A percentile compares a stretch with the other conserved stretches of the same genome.
Evolutionary conservation across 768 basidiomycete species (phyloP).

Genomic region (Lentinus brumalis): DNA sequence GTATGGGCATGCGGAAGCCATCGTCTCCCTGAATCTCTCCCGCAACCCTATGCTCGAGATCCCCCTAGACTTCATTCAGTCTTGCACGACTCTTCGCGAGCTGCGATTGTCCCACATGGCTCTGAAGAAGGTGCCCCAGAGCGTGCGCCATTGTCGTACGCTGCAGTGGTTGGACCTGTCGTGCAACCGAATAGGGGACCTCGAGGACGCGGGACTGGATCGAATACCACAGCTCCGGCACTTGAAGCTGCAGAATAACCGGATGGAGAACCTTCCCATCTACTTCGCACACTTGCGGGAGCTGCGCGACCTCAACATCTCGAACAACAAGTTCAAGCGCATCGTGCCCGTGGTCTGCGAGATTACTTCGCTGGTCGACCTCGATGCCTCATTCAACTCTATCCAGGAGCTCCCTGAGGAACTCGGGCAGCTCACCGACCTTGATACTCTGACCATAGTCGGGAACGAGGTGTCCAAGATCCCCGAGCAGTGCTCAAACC

Average conservation of each 20-base stretch:
- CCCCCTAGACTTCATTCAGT: constrained; percentile 94
- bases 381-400: constrained; percentile 95
- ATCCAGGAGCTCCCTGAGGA: constrained; percentile 80
- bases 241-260: constrained; percentile 87
- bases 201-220: constrained; percentile 85
- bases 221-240: constrained; percentile 67
- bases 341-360: constrained; percentile 78
- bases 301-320: constrained; percentile 84
- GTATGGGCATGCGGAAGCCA: constrained; percentile 81
- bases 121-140: constrained; percentile 89
- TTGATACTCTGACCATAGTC: constrained; percentile 79
- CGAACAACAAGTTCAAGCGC: constrained; percentile 87
- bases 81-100: constrained; percentile 80
- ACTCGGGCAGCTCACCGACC: constrained; percentile 65
- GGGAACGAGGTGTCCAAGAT: constrained; percentile 81
- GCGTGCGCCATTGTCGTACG: constrained; percentile 71
- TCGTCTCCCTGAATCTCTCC: constrained; percentile 84
- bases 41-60: constrained; percentile 96
- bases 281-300: constrained; percentile 75
- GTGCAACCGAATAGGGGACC: constrained; percentile 86
- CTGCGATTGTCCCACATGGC: constrained; percentile 89
- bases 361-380: constrained; percentile 72
- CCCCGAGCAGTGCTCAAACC: constrained; percentile 57
- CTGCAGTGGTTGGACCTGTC: constrained; percentile 85
- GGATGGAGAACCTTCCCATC: constrained; percentile 83